Conservation (phyloP, 2,329 filamentous ascomycete species). For the Helminthosporium solani region DNA sequence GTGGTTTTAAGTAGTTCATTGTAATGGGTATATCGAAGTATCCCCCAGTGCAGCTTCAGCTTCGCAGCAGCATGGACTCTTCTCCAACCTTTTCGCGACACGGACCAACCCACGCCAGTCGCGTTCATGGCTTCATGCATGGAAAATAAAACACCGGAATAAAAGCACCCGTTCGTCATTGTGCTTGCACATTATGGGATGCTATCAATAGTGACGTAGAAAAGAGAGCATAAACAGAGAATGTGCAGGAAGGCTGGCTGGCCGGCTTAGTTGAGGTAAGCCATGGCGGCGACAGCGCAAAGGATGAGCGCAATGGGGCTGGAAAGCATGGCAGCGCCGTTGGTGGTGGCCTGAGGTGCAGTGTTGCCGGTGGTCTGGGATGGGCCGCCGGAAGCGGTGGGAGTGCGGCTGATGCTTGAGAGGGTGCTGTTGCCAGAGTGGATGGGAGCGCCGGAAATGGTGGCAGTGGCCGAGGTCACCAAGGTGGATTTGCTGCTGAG, state of each 20-base stretch:
- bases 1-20: slow-evolving; percentile 3
- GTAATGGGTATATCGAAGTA: not conserved
- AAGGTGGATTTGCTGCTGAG: slow-evolving; percentile 28
- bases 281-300: slow-evolving; percentile 44
- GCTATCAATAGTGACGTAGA: slow-evolving; percentile 6
- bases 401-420: slow-evolving; percentile 16
- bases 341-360: slow-evolving; percentile 21
- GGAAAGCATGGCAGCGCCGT: slow-evolving; percentile 32
- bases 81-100: not conserved
- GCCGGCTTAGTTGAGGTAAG: slow-evolving; percentile 41
- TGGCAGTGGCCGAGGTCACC: slow-evolving; percentile 21
- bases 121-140: slow-evolving; percentile 5
- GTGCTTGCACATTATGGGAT: slow-evolving; percentile 8
- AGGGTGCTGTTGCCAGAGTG: slow-evolving; percentile 30
- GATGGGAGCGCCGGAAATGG: slow-evolving; percentile 20
- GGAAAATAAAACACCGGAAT: not conserved
- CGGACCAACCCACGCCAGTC: not conserved
- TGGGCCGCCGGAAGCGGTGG: slow-evolving; percentile 20
- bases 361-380: slow-evolving; percentile 14
- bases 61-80: no score
- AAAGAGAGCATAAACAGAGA: slow-evolving; percentile 5
- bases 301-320: slow-evolving; percentile 45
- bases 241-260: slow-evolving; percentile 5
- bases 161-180: slow-evolving; percentile 1
- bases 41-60: no score